Evolutionary conservation across 352 stramenopile species (phyloP), one percentile per base, ranked within the genome.

Genomic region (Globisporangium polare): DNA sequence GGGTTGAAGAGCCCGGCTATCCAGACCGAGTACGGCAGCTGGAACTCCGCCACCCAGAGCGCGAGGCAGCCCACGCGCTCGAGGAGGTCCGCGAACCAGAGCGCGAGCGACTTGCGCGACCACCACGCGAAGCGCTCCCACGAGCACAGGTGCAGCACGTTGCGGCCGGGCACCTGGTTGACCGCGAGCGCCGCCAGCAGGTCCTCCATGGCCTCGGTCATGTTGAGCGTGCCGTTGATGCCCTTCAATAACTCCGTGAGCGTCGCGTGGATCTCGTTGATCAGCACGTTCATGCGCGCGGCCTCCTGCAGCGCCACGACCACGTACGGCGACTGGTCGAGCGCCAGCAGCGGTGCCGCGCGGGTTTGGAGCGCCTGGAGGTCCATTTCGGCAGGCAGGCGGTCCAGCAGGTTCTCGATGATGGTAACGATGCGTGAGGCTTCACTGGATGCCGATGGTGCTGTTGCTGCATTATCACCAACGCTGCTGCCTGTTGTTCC

Each of bases 151-250:
- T 92, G 80, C 31, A 93, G 45, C 1, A 85, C 55, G 58, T 93
- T 92, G 17, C 84, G 78, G 0, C 83, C 86, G 5, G 86, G 86
- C 2, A 94, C 86, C 73, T 93, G 82, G 43, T 92, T 88, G 49
- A 86, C 66, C 24, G 74, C 69, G 1, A 94, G 71, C 18, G 86
- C 78, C 0, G 74, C 63, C 22, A 83, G 72, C 0, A 97, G 71
- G 45, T 97, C 87, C 46, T 98, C 92, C 88, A 97, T 97, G 9
- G 78, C 42, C 49, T 95, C 84, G 12, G 91, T 95, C 85, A 95
- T 95, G 55, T 89, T 95, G 27, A 95, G 73, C 7, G 84, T 85
- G 29, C 86, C 86, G 42, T 91, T 79, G 66, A 95, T 82, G n/a
- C 85, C 86, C 54, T 92, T 92, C 41, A 72, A 82, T 1, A 95